Evolutionary conservation across 116 monocot species (phyloP), one percentile per base, ranked within the genome.

Genomic region (Posidonia oceanica): DNA sequence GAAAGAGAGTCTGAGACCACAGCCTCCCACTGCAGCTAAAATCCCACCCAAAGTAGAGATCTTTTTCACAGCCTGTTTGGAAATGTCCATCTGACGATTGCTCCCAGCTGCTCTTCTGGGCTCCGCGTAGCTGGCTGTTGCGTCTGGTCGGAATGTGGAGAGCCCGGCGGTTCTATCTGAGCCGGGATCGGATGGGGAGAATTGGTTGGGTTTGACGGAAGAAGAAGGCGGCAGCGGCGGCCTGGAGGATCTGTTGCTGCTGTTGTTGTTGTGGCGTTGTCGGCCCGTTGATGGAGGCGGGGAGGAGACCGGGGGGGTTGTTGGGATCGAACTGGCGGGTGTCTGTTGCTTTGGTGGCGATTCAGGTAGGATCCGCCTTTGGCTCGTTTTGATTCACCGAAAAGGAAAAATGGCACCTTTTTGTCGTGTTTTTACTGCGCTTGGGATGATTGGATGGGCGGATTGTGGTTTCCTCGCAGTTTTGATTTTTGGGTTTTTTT

Each of bases 121-220:
- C 10, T 38, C 63, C 63, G 14, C 3, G 36, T 36, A 37, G 16
- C 64, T n/a, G 7, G 40, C 17, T 8, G 38, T 20, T 42, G 42
- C 2, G n/a, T 39, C 14, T 36, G 23, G 36, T 14, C 7, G 39
- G 64, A 39, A 64, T 17, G 15, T 17, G 41, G 64, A 17, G 39
- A 5, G 14, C 39, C 16, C 6, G 39, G 17, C 15, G 37, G 48
- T 52, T 53, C 68, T 29, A 68, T 68, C 68, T 68, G 54, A 54
- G 16, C 20, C 51, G 52, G 16, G 52, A 53, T 68, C 53, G 29
- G 36, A 53, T 54, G 68, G 68, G 53, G 68, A 51, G 68, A 21
- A 53, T 58, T 15, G 58, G 68, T 7, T 53, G 13, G 52, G 22
- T 53, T 68, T 51, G 44, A 54, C 17, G 23, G 68, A 53, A 54